Percentiles rank a stretch among this genome's conserved stretches.
Evolutionary conservation across 2,329 filamentous ascomycete species (phyloP).

Genomic region (Cladosporium sp.): DNA sequence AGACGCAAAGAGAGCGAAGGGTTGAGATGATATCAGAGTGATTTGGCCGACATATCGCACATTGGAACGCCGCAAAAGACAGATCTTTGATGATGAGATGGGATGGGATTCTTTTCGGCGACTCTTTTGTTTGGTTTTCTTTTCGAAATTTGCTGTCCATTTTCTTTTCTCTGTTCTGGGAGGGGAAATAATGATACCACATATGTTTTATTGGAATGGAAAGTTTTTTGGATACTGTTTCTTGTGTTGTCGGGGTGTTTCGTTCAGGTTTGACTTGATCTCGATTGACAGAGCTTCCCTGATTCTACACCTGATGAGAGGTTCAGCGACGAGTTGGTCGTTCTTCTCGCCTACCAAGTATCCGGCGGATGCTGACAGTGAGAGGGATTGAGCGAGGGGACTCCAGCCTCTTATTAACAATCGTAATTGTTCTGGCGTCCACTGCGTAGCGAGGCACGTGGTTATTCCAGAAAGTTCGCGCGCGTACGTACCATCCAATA

Average conservation of each 20-base stretch:
- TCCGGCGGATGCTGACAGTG: too few relatives aligned
- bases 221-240: not conserved
- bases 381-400: not conserved
- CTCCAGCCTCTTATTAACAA: not conserved
- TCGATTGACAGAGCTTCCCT: too few relatives aligned
- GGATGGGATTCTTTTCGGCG: not conserved
- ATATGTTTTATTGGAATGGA: slow-evolving; percentile 8
- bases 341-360: too few relatives aligned
- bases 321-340: too few relatives aligned
- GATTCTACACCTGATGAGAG: too few relatives aligned
- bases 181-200: slow-evolving; percentile 5
- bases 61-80: not conserved
- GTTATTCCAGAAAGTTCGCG: not conserved
- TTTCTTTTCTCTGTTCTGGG: not conserved
- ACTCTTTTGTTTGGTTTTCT: not conserved
- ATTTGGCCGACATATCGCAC: too few relatives aligned
- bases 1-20: slow-evolving; percentile 26
- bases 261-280: too few relatives aligned
- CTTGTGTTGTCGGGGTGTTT: too few relatives aligned
- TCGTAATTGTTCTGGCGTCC: not conserved
- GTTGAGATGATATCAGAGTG: not conserved
- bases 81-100: not conserved
- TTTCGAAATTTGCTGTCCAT: not conserved
- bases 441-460: not conserved
- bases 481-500: not conserved